Conservation (phyloP, 352 stramenopile genomes). For the Phytophthora pini region DNA sequence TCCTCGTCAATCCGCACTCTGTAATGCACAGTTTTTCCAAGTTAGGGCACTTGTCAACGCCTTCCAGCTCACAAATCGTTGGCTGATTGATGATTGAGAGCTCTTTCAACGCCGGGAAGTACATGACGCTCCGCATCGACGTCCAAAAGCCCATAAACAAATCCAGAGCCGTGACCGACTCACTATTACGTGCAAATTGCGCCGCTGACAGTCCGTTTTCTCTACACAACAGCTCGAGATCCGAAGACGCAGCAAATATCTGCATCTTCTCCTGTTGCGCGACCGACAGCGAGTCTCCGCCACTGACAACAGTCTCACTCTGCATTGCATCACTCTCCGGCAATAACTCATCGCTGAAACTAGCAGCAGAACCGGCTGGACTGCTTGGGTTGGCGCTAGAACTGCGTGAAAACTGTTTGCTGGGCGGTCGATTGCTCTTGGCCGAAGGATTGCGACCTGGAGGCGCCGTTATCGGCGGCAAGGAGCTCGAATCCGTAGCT, state of each 20-base stretch:
- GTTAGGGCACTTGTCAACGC: constrained; percentile 51
- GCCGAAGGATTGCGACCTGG: constrained; percentile 5
- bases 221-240: constrained; percentile 69
- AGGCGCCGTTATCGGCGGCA: constrained; percentile 25
- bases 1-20: constrained; percentile 65
- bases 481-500: constrained; percentile 13
- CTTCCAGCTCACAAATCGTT: constrained; percentile 64
- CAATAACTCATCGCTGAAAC: constrained; percentile 8
- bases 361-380: constrained; percentile 12
- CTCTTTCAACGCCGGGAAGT: constrained; percentile 69
- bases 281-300: constrained; percentile 26
- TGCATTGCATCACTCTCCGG: constrained; percentile 16
- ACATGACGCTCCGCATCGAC: constrained; percentile 69
- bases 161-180: constrained; percentile 53
- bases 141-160: constrained; percentile 85
- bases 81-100: constrained; percentile 82
- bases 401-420: constrained; percentile 14
- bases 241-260: constrained; percentile 50
- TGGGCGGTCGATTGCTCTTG: constrained; percentile 13
- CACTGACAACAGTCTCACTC: not conserved
- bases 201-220: constrained; percentile 65
- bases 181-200: constrained; percentile 61
- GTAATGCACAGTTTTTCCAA: constrained; percentile 73
- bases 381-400: not conserved
- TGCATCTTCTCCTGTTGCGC: constrained; percentile 41